Evolutionary conservation across 2,329 filamentous ascomycete genomes (phyloP).

Genomic region (Trichophyton verrucosum): DNA sequence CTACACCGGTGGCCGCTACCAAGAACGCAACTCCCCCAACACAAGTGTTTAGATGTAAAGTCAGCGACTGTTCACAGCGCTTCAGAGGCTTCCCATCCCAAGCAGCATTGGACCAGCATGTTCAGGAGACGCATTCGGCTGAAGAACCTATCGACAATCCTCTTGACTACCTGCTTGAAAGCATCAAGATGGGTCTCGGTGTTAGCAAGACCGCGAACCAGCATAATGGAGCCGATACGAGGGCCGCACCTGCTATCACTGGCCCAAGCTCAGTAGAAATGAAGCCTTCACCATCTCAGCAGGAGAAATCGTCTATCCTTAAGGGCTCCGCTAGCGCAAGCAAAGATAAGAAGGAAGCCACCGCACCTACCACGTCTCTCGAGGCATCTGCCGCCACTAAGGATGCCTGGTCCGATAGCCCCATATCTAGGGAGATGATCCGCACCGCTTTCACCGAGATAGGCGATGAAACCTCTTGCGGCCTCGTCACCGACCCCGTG

Average conservation of each 20-base stretch:
- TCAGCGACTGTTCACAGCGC: slow-evolving; percentile 42
- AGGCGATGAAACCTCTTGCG: slow-evolving; percentile 18
- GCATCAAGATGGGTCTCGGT: slow-evolving; percentile 35
- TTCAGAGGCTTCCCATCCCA: slow-evolving; percentile 44
- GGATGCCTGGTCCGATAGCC: slow-evolving; percentile 28
- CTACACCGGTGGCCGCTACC: slow-evolving; percentile 32
- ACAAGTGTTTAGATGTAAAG: slow-evolving; percentile 42
- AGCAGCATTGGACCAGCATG: slow-evolving; percentile 43
- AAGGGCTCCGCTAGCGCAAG: slow-evolving; percentile 20
- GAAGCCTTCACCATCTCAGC: slow-evolving; percentile 24
- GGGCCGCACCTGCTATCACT: slow-evolving; percentile 16
- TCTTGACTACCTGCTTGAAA: slow-evolving; percentile 44
- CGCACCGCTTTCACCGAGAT: slow-evolving; percentile 28
- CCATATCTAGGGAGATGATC: slow-evolving; percentile 27
- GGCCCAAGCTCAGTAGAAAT: slow-evolving; percentile 18
- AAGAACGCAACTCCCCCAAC: slow-evolving; percentile 28
- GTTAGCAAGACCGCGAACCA: slow-evolving; percentile 32
- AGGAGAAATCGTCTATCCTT: slow-evolving; percentile 13
- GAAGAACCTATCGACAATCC: slow-evolving; percentile 41
- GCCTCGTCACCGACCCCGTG: slow-evolving; percentile 24
- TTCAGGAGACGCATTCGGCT: slow-evolving; percentile 41
- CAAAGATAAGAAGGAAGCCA: slow-evolving; percentile 18
- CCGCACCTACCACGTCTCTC: slow-evolving; percentile 3
- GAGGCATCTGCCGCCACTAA: slow-evolving; percentile 13
- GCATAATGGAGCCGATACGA: slow-evolving; percentile 13